Conservation (phyloP, 306 rosid genomes). For the Ziziphus jujuba region DNA sequence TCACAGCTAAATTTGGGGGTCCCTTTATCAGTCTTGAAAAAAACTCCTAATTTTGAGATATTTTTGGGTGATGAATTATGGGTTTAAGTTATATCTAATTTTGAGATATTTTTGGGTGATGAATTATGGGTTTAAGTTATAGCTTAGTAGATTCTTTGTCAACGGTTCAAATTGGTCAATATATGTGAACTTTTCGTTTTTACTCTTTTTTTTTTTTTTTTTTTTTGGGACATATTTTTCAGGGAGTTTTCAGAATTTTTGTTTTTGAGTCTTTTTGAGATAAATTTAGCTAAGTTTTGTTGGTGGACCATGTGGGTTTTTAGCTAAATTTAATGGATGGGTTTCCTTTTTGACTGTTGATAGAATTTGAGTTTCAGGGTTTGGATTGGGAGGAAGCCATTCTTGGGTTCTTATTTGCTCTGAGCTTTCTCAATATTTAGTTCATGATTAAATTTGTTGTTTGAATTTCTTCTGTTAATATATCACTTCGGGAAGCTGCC, state of each 20-base stretch:
- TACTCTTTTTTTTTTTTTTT: background rate
- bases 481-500: background rate
- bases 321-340: constrained; percentile 38
- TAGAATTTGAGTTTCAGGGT: constrained; percentile 24
- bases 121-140: constrained; percentile 41
- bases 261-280: constrained; percentile 27
- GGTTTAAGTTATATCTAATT: constrained; percentile 32
- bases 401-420: constrained; percentile 45
- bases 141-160: constrained; percentile 35
- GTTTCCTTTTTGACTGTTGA: constrained; percentile 41
- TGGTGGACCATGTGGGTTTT: constrained; percentile 30
- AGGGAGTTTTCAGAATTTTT: background rate
- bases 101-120: constrained; percentile 34
- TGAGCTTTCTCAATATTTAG: constrained; percentile 7
- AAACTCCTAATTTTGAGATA: constrained; percentile 12
- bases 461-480: constrained; percentile 1
- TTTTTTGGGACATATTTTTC: constrained; percentile 16
- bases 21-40: constrained; percentile 23
- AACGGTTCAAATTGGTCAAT: constrained; percentile 39
- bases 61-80: constrained; percentile 38
- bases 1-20: constrained; percentile 53
- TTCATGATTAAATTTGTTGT: background rate
- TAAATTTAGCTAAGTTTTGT: constrained; percentile 14
- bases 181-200: constrained; percentile 15
- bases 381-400: constrained; percentile 49